phyloP scores from a whole-genome alignment of 768 basidiomycete species.

The Collybiopsis confluens region DNA sequence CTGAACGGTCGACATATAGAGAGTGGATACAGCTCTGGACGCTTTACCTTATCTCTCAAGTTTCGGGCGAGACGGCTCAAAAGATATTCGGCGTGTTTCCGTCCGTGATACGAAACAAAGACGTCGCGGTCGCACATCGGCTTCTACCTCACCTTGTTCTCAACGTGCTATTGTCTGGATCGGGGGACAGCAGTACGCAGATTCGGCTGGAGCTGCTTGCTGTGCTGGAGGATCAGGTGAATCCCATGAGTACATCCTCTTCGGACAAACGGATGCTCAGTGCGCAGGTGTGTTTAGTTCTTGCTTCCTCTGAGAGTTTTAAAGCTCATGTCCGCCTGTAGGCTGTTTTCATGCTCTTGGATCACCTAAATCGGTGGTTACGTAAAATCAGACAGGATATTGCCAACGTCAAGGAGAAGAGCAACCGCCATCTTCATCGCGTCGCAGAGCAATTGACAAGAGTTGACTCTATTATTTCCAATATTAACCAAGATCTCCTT shows the following conservation, averaged over 20 bases:
- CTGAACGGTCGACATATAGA: conserved; percentile 72
- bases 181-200: conserved; percentile 51
- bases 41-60: conserved; percentile 67
- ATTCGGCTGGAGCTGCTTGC: conserved; percentile 75
- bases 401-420: conserved; percentile 42
- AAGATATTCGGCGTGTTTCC: conserved; percentile 77
- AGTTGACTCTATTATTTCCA: conserved; percentile 79
- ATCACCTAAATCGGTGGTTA: conserved; percentile 91
- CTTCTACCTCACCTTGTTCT: conserved; percentile 90
- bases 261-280: conserved; percentile 83
- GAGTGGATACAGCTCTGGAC: conserved; percentile 97
- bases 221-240: conserved; percentile 86
- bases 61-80: conserved; percentile 52
- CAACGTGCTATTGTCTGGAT: conserved; percentile 75
- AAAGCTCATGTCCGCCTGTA: conserved; percentile 25
- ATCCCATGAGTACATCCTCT: conserved; percentile 49
- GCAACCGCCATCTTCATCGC: conserved; percentile 44
- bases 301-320: too few species aligned
- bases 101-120: conserved; percentile 76
- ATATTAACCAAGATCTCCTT: conserved; percentile 84
- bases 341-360: conserved; percentile 92
- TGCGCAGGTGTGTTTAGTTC: conserved; percentile 78
- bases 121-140: conserved; percentile 91
- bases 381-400: conserved; percentile 69
- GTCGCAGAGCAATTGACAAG: conserved; percentile 56